Conservation (phyloP, 2,329 filamentous ascomycete species). For the Epichloe sp. region DNA sequence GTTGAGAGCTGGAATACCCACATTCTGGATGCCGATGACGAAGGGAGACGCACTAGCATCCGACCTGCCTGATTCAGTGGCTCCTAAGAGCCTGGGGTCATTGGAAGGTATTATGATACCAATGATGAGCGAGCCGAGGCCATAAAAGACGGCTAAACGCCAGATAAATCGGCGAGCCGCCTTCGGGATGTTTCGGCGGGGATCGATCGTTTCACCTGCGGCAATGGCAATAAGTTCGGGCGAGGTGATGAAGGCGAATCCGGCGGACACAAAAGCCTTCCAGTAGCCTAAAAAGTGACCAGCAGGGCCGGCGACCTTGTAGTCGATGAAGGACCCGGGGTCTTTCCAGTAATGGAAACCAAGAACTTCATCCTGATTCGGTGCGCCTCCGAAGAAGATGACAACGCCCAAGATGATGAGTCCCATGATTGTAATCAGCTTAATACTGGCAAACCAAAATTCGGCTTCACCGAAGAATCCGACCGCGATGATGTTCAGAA, state of each 20-base stretch:
- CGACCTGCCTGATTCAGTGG: constrained; percentile 23
- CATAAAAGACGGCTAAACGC: constrained; percentile 51
- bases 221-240: constrained; percentile 52
- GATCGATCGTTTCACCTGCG: constrained; percentile 51
- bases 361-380: constrained; percentile 34
- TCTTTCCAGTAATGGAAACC: constrained; percentile 26
- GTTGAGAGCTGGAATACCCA: constrained; percentile 50
- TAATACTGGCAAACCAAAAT: constrained; percentile 48
- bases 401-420: constrained; percentile 43
- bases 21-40: constrained; percentile 52
- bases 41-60: constrained; percentile 47
- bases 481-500: constrained; percentile 44
- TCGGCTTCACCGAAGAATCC: constrained; percentile 47
- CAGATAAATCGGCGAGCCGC: constrained; percentile 48
- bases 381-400: constrained; percentile 42
- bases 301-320: constrained; percentile 29
- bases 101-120: constrained; percentile 53
- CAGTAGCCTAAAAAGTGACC: constrained; percentile 47
- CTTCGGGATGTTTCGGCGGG: constrained; percentile 53
- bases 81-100: constrained; percentile 44
- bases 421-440: constrained; percentile 44
- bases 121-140: constrained; percentile 46
- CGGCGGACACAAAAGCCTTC: constrained; percentile 42
- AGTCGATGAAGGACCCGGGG: constrained; percentile 33
- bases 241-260: constrained; percentile 48